Evolutionary conservation across 306 rosid species (phyloP), one percentile per base, ranked within the genome.

Genomic region (Cajanus cajan): DNA sequence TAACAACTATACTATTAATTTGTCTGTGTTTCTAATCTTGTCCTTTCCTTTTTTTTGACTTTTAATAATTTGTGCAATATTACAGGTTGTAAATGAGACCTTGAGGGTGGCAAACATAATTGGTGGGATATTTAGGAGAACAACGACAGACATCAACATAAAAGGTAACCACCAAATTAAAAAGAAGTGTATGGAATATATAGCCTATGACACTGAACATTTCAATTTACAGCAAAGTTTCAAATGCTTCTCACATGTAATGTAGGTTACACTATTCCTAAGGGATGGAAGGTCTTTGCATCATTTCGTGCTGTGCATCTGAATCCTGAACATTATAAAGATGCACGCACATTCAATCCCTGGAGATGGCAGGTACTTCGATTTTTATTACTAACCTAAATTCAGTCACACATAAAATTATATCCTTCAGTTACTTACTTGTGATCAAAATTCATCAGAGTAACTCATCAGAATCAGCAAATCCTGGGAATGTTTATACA

Each of bases 251-350:
- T 40, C 18, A 54, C 33, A 18, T 51, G 58, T 22, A 61, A 58
- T 28, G 31, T 78, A 95, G 99, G 98, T 37, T 91, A 91, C 68
- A 96, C 94, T 48, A 93, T 96, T 86, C 99, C 99, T 0, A 96
- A 90, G 71, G 99, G 99, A 48, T 91, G 97, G 96, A 93, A 87
- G 82, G 97, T 93, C 28, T 91, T 96, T 62, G 98, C 97, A 16
- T 96, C 99, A 9, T 93, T 96, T 73, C 96, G 99, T 5, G 99
- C 96, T 7, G 97, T 96, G 12, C 99, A 96, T 87, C 74, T 96
- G 57, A 89, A 96, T 71, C 91, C 84, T 3, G 89, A 93, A 36
- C 87, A 93, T 82, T 96, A 89, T 88, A 90, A 90, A 86, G 99
- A 93, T 10, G 98, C 99, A n/a, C 92, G 97, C 16, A 68, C 91